Base-by-base conservation (phyloP, 257 asterid species). In the Verbena officinalis region DNA sequence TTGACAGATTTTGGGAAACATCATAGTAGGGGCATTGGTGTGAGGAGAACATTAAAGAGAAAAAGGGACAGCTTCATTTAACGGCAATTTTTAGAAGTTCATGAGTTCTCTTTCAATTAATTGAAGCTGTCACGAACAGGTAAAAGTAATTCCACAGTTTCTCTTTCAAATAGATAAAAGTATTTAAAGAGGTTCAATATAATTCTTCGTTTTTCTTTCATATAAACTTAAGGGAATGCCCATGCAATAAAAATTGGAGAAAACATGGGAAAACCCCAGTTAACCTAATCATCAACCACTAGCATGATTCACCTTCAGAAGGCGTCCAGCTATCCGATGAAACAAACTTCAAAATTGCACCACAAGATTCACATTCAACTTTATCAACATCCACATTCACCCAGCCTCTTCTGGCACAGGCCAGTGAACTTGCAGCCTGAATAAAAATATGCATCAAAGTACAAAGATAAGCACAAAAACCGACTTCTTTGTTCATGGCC, bases 341-440 rank as follows among this genome's bases (percentile, higher is more conserved):
- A 56, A 78, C 73, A 70, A 83, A 91, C 75, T 82, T 80, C 85
- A 94, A 68, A 68, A 49, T 74, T 72, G 88, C 88, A 64, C 96
- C 88, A 78, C 99, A 94, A 55, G 99, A 84, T 88, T 90, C 99
- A 64, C 99, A 94, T 73, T 83, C 95, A 79, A 94, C 79, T 74
- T 68, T 79, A 83, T 94, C 96, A 80, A 75, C 85, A 75, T 73
- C 88, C 73, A 84, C 89, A 78, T 90, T 94, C 62, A 88, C 95
- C 99, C 99, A 94, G 74, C 99, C 99, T 82, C 93, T 94, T 77
- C 96, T 80, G 73, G 99, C 99, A 75, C 99, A 94, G 22, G 96
- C 87, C 79, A 88, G 74, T 30, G 96, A 88, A 73, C 90, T 81
- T 67, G 93, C 94, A 75, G 93, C 93, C 99, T 94, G 84, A 59